Evolutionary conservation across 139 green algal genomes (phyloP), one percentile per base, ranked within the genome.

Genomic region (Chlorella sp.): DNA sequence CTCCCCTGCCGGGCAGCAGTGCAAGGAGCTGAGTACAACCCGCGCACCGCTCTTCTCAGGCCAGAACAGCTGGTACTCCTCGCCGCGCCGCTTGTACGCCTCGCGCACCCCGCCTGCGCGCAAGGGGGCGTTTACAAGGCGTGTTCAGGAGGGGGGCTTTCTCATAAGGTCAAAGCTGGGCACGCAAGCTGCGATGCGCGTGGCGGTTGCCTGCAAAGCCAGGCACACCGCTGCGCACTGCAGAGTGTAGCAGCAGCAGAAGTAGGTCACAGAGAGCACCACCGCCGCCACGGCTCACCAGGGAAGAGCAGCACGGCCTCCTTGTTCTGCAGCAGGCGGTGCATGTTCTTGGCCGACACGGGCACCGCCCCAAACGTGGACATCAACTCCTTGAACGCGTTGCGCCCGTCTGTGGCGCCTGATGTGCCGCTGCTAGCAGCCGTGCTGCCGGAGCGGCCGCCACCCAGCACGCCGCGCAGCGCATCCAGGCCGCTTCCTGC

Each of bases 51-150:
- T 75, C 43, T 92, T 90, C 56, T 94, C 81, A 14, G 97, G 96
- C 97, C 97, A 99, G 68, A 98, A 92, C 0, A 99, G 89, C 85
- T 96, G 83, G 92, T 99, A 99, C 77, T 97, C 89, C 86, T 99
- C 95, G 22, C 93, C 90, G 54, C 88, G 92, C 30, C 77, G 51
- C 87, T 96, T 95, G 84, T 93, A 94, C 3, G 94, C 94, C 91
- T 98, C 95, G 17, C 94, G 79, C 40, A 92, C 93, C 0, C 95
- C 96, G 2, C 96, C 96, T 36, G 96, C 94, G 84, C 93, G 97
- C 32, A 98, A 13, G 32, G 32, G 41, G 67, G 67, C n/a, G n/a
- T n/a, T n/a, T n/a, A n/a, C n/a, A n/a, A n/a, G n/a, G n/a, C n/a
- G n/a, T n/a, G n/a, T n/a, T n/a, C n/a, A n/a, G n/a, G n/a, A n/a